Evolutionary conservation across 1,284 basidiomycete species (phyloP).

Genomic region (Ceratobasidium papillatum): DNA sequence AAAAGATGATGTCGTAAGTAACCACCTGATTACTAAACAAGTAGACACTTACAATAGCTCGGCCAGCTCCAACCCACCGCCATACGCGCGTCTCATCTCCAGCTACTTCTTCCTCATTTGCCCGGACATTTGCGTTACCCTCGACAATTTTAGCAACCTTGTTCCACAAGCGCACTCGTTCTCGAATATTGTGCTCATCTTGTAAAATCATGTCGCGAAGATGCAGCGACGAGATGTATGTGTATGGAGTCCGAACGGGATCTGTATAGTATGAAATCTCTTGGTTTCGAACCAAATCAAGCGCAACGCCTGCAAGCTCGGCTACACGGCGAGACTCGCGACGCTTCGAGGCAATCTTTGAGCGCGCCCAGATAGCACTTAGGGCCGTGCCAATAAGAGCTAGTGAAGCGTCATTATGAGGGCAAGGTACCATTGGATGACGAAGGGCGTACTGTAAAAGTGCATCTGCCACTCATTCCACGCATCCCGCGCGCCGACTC

Average conservation of each 20-base stretch:
- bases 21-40: not conserved
- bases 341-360: constrained; percentile 61
- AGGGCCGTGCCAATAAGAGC: constrained; percentile 51
- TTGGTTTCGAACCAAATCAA: constrained; percentile 85
- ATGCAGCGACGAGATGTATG: constrained; percentile 88
- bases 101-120: constrained; percentile 84
- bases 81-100: constrained; percentile 88
- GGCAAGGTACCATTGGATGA: constrained; percentile 42
- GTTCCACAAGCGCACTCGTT: constrained; percentile 81
- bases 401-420: constrained; percentile 48
- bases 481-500: constrained; percentile 70
- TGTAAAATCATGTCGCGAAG: constrained; percentile 90
- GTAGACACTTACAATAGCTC: constrained; percentile 34
- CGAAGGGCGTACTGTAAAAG: constrained; percentile 65
- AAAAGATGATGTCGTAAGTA: not conserved
- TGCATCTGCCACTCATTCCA: constrained; percentile 76
- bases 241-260: constrained; percentile 77
- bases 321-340: constrained; percentile 76
- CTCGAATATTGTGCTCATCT: constrained; percentile 76
- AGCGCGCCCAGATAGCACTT: constrained; percentile 54
- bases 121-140: constrained; percentile 92
- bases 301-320: constrained; percentile 79
- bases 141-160: constrained; percentile 90
- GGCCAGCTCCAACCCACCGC: constrained; percentile 74
- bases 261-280: constrained; percentile 87